Base-by-base conservation (phyloP, 2,329 filamentous ascomycete species). In the Colletotrichum spinosum region DNA sequence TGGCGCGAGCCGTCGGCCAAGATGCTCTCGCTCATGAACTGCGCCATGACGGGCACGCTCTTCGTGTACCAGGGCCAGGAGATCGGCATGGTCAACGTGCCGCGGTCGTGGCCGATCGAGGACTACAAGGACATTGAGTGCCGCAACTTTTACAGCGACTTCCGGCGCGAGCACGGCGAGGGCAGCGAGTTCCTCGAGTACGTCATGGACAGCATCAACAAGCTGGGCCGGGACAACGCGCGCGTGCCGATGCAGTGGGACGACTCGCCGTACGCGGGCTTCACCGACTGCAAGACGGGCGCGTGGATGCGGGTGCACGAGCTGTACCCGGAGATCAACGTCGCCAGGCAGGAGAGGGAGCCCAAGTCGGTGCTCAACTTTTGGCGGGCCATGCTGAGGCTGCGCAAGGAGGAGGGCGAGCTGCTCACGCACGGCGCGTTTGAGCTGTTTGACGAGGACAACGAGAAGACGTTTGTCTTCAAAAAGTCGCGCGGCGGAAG, bases 171-270 rank as follows among this genome's bases (percentile, higher is more conserved):
- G 57, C 83, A 83, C 69, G 84, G 82, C 59, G 86, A 83, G 72
- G 65, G 68, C 25, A 25, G 25, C 1, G 67, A 60, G 1, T 76
- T 74, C 35, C 75, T 86, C 2, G 78, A 77, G 11, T 78, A 82
- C 42, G 84, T 83, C 0, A 81, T 84, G 70, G 74, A 79, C 8
- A 80, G 85, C 44, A 78, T 92, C 55, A 84, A 88, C 68, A 80
- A 84, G 64, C 83, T 91, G 37, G 88, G 84, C 6, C 80, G 89
- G 38, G 90, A 92, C 72, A 87, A 92, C 71, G 84, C 88, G 8
- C 82, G 90, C n/a, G 84, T 87, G 4, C 90, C 90, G 0, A 87
- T 93, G 79, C 88, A 90, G 68, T 92, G 90, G 90, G 82, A 82
- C 60, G 80, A 74, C 0, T 77, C 78, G 0, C 73, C 79, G 1